Evolutionary conservation across 306 rosid species (phyloP), one percentile per base, ranked within the genome.

Genomic region (Aeschynomene evenia): DNA sequence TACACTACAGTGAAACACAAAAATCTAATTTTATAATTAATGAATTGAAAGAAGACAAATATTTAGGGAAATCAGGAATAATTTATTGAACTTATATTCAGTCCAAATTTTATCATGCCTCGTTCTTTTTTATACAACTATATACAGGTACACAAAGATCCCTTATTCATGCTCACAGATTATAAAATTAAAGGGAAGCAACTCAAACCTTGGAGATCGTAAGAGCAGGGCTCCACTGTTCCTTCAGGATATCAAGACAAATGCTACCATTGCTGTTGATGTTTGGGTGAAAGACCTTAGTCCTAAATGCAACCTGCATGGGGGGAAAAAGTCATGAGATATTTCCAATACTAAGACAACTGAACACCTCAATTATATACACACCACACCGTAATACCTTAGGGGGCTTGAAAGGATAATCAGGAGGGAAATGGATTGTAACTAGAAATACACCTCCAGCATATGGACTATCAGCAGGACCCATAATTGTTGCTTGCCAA

Each of bases 151-250:
- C 5, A 9, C 22, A 37, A 39, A 43, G 18, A 63, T 33, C 49
- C 45, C 60, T 57, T 22, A 20, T 33, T 16, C 1, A 22, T 64
- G 61, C 19, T 7, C 2, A 34, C 15, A 12, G 3, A 67, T 60
- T 7, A 15, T 9, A 64, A 40, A 66, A 39, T 37, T 26, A 3
- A 43, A 16, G 20, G 36, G 10, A 33, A 31, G 13, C 36, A 52
- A 50, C 39, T 11, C 61, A 21, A 55, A 85, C 92, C 92, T 87
- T 87, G 0, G 92, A 87, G 68, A 87, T 87, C 10, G 92, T 87
- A 29, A 87, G 92, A 1, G 92, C 92, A 0, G 92, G 92, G 72
- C 92, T 87, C 92, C 92, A 87, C 66, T 87, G 92, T 74, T 87
- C 92, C 62, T 87, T 87, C 24, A 87, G 89, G 73, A 87, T 87